A percentile compares a stretch with the other conserved stretches of the same genome.
Evolutionary conservation across 345 rosid genomes (phyloP).

Genomic region (Streptanthus diversifolius): DNA sequence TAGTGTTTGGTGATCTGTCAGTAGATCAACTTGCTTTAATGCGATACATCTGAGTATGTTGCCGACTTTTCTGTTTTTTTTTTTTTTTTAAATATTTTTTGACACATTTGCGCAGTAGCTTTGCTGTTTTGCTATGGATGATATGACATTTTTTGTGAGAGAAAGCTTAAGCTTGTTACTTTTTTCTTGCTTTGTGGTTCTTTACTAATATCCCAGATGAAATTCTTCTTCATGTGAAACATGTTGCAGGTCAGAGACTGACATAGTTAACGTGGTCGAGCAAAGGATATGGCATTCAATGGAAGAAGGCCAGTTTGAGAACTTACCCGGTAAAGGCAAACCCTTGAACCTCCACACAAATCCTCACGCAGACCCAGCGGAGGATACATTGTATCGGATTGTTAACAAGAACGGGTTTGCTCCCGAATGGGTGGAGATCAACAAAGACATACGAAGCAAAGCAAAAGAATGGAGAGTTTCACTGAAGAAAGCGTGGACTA

Average conservation of each 20-base stretch:
- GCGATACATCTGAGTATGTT: neutral
- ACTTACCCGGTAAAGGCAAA: conserved; percentile 89
- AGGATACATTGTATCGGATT: conserved; percentile 76
- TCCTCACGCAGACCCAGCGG: conserved; percentile 90
- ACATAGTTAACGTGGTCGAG: conserved; percentile 76
- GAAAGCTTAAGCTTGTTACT: neutral
- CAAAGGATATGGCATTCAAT: conserved; percentile 94
- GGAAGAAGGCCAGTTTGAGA: conserved; percentile 95
- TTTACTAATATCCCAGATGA: neutral
- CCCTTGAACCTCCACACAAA: conserved; percentile 61
- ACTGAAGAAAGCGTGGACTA: conserved; percentile 73
- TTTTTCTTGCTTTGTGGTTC: neutral
- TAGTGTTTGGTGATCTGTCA: neutral
- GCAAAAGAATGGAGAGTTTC: conserved; percentile 62
- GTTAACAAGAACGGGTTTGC: conserved; percentile 81
- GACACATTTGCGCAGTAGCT: neutral
- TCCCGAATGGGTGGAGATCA: conserved; percentile 92
- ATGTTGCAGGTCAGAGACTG: conserved; percentile 76
- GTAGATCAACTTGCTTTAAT: neutral
- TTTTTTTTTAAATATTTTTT: neutral
- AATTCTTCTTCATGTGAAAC: neutral
- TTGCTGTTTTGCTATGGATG: neutral
- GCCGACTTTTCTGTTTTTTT: neutral
- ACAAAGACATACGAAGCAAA: conserved; percentile 65
- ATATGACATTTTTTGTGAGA: neutral